Percentiles rank a stretch among this genome's conserved stretches.
These are phyloP conservation scores for Hemerocallis citrina DNA, from an alignment of 106 monocot species.

Conservation along the genomic window DNA sequence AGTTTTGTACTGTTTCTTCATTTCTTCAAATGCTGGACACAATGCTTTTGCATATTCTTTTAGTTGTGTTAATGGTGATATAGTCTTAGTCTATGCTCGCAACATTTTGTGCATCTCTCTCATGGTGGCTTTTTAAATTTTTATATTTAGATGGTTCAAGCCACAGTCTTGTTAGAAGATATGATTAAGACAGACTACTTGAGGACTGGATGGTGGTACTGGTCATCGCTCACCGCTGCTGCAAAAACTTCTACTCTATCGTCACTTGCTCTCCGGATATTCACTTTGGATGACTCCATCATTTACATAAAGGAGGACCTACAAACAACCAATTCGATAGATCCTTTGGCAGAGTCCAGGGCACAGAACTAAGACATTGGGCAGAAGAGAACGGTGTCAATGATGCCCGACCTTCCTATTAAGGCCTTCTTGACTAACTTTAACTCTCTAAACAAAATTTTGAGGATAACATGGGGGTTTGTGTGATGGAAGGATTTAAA, in stretches of 20 bases:
- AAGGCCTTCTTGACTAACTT: background rate
- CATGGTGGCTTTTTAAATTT: too few species aligned
- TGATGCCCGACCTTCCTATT: constrained; percentile 32
- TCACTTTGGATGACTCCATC: constrained; percentile 67
- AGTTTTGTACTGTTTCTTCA: too few species aligned
- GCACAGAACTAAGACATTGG: too few species aligned
- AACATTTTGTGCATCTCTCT: too few species aligned
- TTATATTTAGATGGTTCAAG: constrained; percentile 61
- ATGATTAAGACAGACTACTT: constrained; percentile 79
- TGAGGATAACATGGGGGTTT: constrained; percentile 7
- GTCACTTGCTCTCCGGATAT: constrained; percentile 71
- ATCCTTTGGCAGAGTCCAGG: too few species aligned
- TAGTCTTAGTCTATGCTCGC: too few species aligned
- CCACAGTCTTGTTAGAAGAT: constrained; percentile 51
- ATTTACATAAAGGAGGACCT: constrained; percentile 39
- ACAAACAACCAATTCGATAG: too few species aligned
- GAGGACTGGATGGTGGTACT: constrained; percentile 73
- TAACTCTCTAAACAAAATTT: constrained; percentile 8
- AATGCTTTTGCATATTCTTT: too few species aligned
- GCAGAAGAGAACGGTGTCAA: constrained; percentile 52
- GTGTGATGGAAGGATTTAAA: background rate
- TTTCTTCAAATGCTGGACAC: too few species aligned
- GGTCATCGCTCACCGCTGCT: constrained; percentile 83
- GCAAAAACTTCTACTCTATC: constrained; percentile 56
- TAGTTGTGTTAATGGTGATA: too few species aligned